Evolutionary conservation across 1,284 basidiomycete genomes (phyloP), one percentile per base, ranked within the genome.

Genomic region (Cystobasidium sp.): DNA sequence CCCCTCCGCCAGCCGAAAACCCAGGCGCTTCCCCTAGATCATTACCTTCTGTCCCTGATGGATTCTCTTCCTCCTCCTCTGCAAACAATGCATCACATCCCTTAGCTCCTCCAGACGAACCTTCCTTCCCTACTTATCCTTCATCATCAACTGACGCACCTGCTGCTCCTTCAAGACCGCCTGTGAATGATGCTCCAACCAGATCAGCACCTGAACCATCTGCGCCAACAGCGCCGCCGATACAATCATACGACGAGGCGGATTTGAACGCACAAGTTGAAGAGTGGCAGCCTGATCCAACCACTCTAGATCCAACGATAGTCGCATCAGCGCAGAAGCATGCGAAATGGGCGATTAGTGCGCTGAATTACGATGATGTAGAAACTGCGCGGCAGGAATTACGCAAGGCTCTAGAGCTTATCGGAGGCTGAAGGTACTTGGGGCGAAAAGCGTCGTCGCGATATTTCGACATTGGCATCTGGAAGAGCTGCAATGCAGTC

Each of bases 301-400:
- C 86, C 1, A 88, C 89, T 58, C 82, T 91, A 58, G 88, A 90
- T 3, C 88, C 90, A 0, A 82, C 82, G 65, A 78, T 87, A 71
- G 86, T 94, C 47, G 85, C 89, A 39, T 88, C 89, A 78, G 88
- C 87, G 31, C 93, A 97, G 84, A 95, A 92, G 81, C 93, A 95
- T 79, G 93, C 93, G 79, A 87, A 87, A 68, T 96, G 90, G 83
- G 94, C 94, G 7, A 93, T 96, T 75, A 93, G 91, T 22, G 88
- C 94, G 20, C 84, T 97, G 73, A 93, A 97, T 80, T 97, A 94
- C 81, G 94, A 97, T 80, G 94, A 97, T 82, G 85, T 86, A 16
- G 90, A 91, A 77, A 90, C 91, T 77, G 94, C 94, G 24, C 85
- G 87, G 79, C 89, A 87, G 80, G 92, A 97, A 82, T 83, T 97